A percentile compares a stretch with the other conserved stretches of the same genome.
Conservation (phyloP, 2,329 filamentous ascomycete species). For the Botrytis galanthina region DNA sequence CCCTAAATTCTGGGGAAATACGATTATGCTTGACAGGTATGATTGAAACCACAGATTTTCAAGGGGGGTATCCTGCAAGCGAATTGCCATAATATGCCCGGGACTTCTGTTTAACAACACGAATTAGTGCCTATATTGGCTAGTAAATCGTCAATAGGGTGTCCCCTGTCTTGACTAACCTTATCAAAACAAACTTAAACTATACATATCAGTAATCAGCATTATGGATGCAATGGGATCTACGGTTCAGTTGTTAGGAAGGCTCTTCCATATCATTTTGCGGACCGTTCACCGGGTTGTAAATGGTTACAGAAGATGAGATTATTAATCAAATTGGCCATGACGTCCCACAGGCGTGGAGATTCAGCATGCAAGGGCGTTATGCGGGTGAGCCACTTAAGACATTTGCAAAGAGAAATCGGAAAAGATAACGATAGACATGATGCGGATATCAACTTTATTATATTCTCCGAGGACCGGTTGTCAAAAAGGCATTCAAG, state of each 20-base stretch:
- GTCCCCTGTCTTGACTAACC: background rate
- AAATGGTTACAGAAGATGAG: background rate
- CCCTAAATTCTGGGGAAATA: slow-evolving; percentile 15
- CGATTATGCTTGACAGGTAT: background rate
- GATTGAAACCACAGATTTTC: background rate
- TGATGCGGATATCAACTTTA: background rate
- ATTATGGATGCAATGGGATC: background rate
- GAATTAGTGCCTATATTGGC: background rate
- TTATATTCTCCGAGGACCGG: no score
- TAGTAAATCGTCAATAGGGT: background rate
- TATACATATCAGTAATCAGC: background rate
- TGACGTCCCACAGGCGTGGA: background rate
- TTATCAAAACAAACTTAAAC: background rate
- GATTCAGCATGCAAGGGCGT: background rate
- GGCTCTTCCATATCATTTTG: background rate
- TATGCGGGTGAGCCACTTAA: background rate
- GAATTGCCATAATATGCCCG: background rate
- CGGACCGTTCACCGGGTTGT: background rate
- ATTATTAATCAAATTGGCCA: background rate
- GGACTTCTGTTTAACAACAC: background rate
- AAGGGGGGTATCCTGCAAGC: background rate
- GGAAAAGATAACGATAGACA: background rate
- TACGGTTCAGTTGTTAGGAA: no score
- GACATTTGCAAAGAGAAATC: background rate
- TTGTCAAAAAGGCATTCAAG: background rate